phyloP scores from a whole-genome alignment of 148 eudicot genomes.

The Amaranthus palmeri region DNA sequence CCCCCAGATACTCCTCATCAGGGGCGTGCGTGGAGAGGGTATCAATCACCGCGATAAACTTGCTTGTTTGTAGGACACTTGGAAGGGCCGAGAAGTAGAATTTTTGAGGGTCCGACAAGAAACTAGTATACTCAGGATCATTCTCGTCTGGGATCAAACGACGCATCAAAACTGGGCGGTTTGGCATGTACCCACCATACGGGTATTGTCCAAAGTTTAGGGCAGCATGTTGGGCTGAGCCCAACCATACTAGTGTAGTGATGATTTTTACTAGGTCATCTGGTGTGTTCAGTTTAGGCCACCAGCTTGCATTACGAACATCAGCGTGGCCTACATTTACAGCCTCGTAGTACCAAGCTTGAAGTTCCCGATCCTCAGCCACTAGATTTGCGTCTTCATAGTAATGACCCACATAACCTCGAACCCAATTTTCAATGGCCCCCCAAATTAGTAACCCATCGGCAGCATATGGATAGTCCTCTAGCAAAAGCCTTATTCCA shows the following conservation, averaged over 20 bases:
- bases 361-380: constrained; percentile 70
- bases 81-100: constrained; percentile 66
- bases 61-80: constrained; percentile 73
- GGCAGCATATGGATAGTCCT: constrained; percentile 93
- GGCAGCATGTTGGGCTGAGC: constrained; percentile 91
- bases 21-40: constrained; percentile 87
- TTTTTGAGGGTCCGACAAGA: constrained; percentile 62
- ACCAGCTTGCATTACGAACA: constrained; percentile 61
- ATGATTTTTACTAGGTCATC: constrained; percentile 65
- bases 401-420: constrained; percentile 60
- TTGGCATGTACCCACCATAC: constrained; percentile 88
- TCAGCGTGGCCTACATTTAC: constrained; percentile 89
- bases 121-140: constrained; percentile 61
- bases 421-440: constrained; percentile 73
- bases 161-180: constrained; percentile 83
- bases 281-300: constrained; percentile 58
- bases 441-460: constrained; percentile 90
- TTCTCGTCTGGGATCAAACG: constrained; percentile 70
- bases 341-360: constrained; percentile 89
- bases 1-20: constrained; percentile 92
- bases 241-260: constrained; percentile 81
- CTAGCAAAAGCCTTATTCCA: constrained; percentile 59
- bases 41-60: constrained; percentile 94
- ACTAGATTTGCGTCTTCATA: constrained; percentile 54
- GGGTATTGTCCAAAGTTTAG: constrained; percentile 95